phyloP scores from a whole-genome alignment of 192 early-diverging fungal genomes.

The Backusella mclennaniae region DNA sequence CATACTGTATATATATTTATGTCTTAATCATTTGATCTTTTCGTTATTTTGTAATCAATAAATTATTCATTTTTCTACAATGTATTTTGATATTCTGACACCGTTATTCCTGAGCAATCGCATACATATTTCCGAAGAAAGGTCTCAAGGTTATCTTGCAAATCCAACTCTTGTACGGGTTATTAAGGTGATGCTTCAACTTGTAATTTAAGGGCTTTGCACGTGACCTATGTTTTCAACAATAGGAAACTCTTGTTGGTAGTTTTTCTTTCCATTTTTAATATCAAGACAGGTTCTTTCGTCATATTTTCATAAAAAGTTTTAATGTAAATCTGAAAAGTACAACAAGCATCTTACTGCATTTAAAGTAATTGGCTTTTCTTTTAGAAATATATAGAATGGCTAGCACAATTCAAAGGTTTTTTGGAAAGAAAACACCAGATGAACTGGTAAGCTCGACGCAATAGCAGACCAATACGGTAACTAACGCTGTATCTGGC shows the following conservation, averaged over 20 bases:
- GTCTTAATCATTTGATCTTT: not conserved
- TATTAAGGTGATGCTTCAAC: too few relatives aligned
- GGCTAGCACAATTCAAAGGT: conserved; percentile 41
- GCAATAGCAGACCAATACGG: not conserved
- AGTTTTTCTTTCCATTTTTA: not conserved
- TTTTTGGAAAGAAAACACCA: conserved; percentile 60
- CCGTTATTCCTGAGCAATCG: too few relatives aligned
- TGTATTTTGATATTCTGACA: not conserved
- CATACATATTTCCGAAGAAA: too few relatives aligned
- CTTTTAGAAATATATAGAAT: conserved; percentile 1
- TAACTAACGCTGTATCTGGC: not conserved
- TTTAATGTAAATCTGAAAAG: conserved; percentile 3
- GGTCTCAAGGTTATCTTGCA: too few relatives aligned
- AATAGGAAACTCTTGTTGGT: not conserved
- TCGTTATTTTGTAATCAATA: not conserved
- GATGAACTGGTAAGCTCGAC: conserved; percentile 51
- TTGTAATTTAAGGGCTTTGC: not conserved
- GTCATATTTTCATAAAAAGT: not conserved
- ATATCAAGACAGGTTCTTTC: not conserved
- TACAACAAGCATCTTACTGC: not conserved
- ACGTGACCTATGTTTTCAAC: not conserved
- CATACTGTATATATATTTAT: not conserved
- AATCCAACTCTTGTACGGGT: too few relatives aligned
- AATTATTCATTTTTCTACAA: not conserved
- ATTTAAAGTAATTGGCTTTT: not conserved